Evolutionary conservation across 2,329 filamentous ascomycete species (phyloP).

Genomic region (Podosphaera xanthii): DNA sequence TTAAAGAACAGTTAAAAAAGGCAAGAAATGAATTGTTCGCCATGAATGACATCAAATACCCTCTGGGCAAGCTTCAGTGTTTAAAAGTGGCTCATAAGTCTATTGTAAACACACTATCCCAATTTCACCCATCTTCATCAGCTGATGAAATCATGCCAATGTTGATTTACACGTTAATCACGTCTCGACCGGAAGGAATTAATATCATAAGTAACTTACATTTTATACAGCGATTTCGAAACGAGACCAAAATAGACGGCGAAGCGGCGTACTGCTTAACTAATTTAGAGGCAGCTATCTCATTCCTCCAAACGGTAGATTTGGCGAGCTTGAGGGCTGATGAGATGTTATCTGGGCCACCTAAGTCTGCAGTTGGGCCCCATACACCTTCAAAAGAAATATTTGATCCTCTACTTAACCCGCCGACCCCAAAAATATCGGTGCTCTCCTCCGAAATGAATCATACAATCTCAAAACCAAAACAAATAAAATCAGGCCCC

Average conservation of each 20-base stretch:
- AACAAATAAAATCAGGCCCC: slow-evolving; percentile 15
- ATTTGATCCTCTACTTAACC: slow-evolving; percentile 11
- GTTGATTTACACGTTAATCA: slow-evolving; percentile 88
- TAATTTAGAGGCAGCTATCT: slow-evolving; percentile 83
- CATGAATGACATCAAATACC: slow-evolving; percentile 76
- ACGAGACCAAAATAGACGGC: slow-evolving; percentile 66
- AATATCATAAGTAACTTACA: slow-evolving; percentile 85
- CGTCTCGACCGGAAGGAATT: slow-evolving; percentile 62
- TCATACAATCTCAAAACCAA: slow-evolving; percentile 12
- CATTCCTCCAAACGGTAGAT: slow-evolving; percentile 87
- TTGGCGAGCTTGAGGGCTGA: slow-evolving; percentile 69
- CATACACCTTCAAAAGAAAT: slow-evolving; percentile 21
- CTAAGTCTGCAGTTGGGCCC: slow-evolving; percentile 28
- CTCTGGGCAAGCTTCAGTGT: slow-evolving; percentile 73
- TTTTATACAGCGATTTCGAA: slow-evolving; percentile 82
- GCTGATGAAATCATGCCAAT: slow-evolving; percentile 95
- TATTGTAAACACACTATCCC: slow-evolving; percentile 66
- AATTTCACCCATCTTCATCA: slow-evolving; percentile 57
- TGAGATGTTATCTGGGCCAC: slow-evolving; percentile 45
- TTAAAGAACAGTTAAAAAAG: slow-evolving; percentile 46
- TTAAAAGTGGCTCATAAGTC: slow-evolving; percentile 76
- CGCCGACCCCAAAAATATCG: slow-evolving; percentile 14
- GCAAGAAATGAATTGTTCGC: slow-evolving; percentile 48
- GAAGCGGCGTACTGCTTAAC: slow-evolving; percentile 93
- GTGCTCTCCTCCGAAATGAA: slow-evolving; percentile 8